Percentiles rank a stretch among this genome's conserved stretches.
phyloP scores from a whole-genome alignment of 2,329 filamentous ascomycete genomes.

The Curvularia sp. region DNA sequence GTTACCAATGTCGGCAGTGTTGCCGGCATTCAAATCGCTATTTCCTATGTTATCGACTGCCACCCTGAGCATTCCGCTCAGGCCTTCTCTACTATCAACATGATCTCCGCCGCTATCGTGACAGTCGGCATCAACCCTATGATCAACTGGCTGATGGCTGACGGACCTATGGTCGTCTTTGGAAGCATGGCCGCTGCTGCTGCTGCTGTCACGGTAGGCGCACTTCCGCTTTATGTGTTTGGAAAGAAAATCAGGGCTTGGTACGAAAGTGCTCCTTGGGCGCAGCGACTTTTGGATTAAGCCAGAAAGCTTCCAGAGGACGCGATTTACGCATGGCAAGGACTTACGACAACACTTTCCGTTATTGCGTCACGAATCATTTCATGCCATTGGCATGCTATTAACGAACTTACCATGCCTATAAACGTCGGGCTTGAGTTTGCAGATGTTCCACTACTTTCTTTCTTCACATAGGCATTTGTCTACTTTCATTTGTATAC shows the following conservation, averaged over 20 bases:
- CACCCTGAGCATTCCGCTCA: conserved; percentile 22
- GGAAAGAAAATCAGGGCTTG: conserved; percentile 24
- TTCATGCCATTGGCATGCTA: not conserved
- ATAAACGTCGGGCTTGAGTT: not conserved
- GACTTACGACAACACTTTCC: not conserved
- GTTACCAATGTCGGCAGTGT: conserved; percentile 16
- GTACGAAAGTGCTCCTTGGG: conserved; percentile 19
- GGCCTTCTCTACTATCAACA: conserved; percentile 19
- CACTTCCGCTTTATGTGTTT: conserved; percentile 20
- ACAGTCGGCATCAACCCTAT: conserved; percentile 13
- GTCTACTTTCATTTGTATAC: not conserved
- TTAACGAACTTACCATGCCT: not conserved
- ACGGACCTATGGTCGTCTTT: conserved; percentile 1
- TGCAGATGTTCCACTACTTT: not conserved
- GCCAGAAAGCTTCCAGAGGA: not conserved
- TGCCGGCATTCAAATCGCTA: conserved; percentile 13
- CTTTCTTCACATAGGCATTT: not conserved
- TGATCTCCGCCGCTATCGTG: conserved; percentile 11
- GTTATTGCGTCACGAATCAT: not conserved
- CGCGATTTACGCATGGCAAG: not conserved
- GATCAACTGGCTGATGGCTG: conserved; percentile 12
- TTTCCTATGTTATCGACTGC: conserved; percentile 25
- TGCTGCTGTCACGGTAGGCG: conserved; percentile 8
- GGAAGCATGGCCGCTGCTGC: conserved; percentile 9
- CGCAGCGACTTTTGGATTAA: conserved; percentile 18